phyloP scores from a whole-genome alignment of 257 asterid genomes.

The Solanum pennellii region DNA sequence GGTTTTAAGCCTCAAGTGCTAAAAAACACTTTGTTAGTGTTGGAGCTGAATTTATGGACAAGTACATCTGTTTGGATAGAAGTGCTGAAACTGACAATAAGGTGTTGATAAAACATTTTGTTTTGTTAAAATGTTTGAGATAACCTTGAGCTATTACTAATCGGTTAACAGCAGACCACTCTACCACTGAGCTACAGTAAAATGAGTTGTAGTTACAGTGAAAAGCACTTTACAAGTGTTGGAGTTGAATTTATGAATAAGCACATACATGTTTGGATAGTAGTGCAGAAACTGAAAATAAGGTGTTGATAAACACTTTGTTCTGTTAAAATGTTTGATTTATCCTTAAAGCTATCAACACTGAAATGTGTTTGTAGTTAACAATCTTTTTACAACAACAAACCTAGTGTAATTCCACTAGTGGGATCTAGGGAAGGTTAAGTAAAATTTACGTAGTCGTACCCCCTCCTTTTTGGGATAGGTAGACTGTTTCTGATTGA shows the following conservation, averaged over 20 bases:
- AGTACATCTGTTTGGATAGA: not conserved
- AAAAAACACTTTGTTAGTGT: not conserved
- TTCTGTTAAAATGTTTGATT: not conserved
- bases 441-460: no score
- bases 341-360: not conserved
- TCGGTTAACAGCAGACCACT: no score
- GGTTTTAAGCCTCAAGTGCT: not conserved
- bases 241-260: not conserved
- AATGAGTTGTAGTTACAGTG: not conserved
- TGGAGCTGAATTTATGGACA: not conserved
- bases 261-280: not conserved
- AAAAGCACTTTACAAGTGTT: not conserved
- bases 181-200: not conserved
- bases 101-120: not conserved
- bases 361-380: not conserved
- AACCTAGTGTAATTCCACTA: no score
- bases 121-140: not conserved
- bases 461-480: no score
- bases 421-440: no score
- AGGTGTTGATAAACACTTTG: not conserved
- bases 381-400: no score
- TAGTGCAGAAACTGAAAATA: not conserved
- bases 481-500: no score
- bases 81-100: not conserved
- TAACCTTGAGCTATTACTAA: not conserved